Base-by-base conservation (phyloP, 129 eudicot genomes). In the Dittrichia graveolens region DNA sequence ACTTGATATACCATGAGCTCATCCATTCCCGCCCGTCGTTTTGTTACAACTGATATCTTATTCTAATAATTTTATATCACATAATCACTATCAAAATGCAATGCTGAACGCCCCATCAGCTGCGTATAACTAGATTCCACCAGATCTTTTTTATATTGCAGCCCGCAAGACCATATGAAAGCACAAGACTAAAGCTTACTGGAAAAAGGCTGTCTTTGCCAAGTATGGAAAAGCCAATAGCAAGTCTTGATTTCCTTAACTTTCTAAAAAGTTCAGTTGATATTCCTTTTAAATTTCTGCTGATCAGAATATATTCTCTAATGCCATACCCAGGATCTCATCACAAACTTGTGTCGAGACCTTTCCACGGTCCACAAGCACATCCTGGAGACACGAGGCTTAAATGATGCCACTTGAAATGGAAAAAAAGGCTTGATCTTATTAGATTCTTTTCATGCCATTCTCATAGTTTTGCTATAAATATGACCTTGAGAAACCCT, bases 301-400 rank as follows among this genome's bases (percentile, higher is more conserved):
- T 48, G 35, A 48, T 76, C 16, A 54, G 82, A 78, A 78, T 61
- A 71, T 71, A 78, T 78, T 71, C 82, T 78, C 13, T 62, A 31
- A 52, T 53, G 34, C 62, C 38, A 53, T 60, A 47, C 65, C 5
- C 43, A 5, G 31, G 24, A 46, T 60, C 71, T 15, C 48, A 52
- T 60, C 64, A 24, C 19, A 69, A 37, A 57, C 70, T 48, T 46
- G 65, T 52, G 65, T 49, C n/a, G 24, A 31, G 50, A 77, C 58
- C 41, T 78, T 49, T 77, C 72, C 46, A 45, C 19, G 47, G 47
- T 55, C 45, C 66, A 61, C 24, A 61, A 24, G n/a, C 16, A 13
- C 46, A 2, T 38, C 6, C 46, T n/a, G n/a, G 4, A 46, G 52
- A 62, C 41, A 13, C 6, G 49, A 55, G 73, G 57, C 53, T 65